Evolutionary conservation across 306 rosid genomes (phyloP).

Genomic region (Lathyrus oleraceus): DNA sequence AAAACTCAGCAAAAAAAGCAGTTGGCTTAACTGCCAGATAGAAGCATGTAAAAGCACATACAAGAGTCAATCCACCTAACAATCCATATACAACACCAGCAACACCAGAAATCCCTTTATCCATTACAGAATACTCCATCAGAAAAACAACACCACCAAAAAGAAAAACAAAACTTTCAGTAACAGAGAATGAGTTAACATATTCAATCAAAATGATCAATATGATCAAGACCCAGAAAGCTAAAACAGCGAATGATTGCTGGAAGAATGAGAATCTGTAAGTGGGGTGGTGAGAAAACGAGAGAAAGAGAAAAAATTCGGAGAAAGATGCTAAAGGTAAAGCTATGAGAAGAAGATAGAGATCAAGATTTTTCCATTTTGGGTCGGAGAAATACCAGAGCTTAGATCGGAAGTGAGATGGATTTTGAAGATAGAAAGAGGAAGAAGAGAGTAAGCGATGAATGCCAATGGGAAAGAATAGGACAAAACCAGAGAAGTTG

Average conservation of each 20-base stretch:
- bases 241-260: conserved; percentile 55
- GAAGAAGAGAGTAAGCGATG: conserved; percentile 73
- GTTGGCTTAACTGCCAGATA: conserved; percentile 61
- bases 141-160: conserved; percentile 47
- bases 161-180: conserved; percentile 50
- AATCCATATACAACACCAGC: conserved; percentile 59
- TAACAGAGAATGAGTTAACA: conserved; percentile 35
- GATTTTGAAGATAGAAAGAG: conserved; percentile 72
- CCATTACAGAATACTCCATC: conserved; percentile 46
- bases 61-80: conserved; percentile 55
- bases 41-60: conserved; percentile 61
- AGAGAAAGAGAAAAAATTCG: conserved; percentile 59
- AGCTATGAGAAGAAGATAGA: conserved; percentile 59
- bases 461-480: conserved; percentile 64
- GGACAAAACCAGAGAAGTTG: conserved; percentile 66
- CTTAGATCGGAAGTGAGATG: conserved; percentile 72
- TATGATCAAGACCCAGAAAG: conserved; percentile 67
- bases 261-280: conserved; percentile 65
- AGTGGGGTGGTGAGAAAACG: conserved; percentile 66
- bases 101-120: conserved; percentile 58
- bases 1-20: conserved; percentile 75
- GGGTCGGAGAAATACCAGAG: conserved; percentile 77
- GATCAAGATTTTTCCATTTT: conserved; percentile 68
- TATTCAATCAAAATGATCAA: conserved; percentile 50
- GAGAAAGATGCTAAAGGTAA: conserved; percentile 77